These are phyloP conservation scores for Coccomyxa sp. DNA, from an alignment of 139 green algal species.

Conservation along the genomic window DNA sequence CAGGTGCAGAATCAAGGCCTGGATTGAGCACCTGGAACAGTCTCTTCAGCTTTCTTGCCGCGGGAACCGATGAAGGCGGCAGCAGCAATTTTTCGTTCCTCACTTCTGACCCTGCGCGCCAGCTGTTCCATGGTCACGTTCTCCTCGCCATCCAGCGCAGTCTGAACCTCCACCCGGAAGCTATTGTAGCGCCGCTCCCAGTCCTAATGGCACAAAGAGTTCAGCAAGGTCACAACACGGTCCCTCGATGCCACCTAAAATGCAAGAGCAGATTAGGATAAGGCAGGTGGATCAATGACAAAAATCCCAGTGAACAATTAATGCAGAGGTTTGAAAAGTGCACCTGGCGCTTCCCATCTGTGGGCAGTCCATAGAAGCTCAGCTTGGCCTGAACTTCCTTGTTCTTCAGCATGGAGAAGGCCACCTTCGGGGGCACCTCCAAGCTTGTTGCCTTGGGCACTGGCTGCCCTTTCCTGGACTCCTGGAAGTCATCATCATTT, in stretches of 20 bases:
- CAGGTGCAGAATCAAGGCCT: neutral
- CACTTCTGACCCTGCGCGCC: neutral
- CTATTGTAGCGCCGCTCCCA: neutral
- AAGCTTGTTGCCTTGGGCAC: neutral
- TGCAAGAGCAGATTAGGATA: no score
- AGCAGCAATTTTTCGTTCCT: neutral
- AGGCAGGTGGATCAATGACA: no score
- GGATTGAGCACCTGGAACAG: neutral
- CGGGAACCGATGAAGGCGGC: neutral
- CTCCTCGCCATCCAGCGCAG: neutral
- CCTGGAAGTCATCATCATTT: neutral
- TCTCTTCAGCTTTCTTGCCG: neutral
- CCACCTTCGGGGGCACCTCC: neutral
- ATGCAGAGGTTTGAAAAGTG: neutral
- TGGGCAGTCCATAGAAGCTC: neutral
- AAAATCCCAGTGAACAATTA: no score
- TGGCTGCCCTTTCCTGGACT: neutral
- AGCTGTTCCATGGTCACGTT: neutral
- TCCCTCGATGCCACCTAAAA: no score
- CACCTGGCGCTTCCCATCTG: neutral
- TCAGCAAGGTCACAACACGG: no score
- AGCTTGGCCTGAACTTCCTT: neutral
- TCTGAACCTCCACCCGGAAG: neutral
- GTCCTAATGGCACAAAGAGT: neutral
- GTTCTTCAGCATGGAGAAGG: neutral